Evolutionary conservation across 768 basidiomycete species (phyloP), one percentile per base, ranked within the genome.

Genomic region (Artomyces pyxidatus): DNA sequence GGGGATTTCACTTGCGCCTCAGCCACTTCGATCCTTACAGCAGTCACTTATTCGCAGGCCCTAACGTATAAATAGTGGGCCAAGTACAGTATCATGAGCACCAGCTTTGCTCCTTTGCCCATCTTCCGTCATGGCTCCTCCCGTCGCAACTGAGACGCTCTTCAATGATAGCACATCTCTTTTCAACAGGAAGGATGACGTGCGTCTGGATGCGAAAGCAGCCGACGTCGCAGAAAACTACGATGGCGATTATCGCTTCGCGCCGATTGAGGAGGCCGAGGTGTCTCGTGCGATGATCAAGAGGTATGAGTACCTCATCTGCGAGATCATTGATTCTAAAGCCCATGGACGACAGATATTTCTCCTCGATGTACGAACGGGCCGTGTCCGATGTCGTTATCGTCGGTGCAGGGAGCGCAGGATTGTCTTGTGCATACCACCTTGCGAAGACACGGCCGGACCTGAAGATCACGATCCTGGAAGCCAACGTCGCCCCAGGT

Each of bases 251-350:
- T 85, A 83, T 65, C 72, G 71, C 27, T 86, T 85, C 50, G 83
- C 83, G 2, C 83, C 84, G 3, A 84, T 86, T 49, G 73, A 82
- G 57, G 86, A 88, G 66, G 80, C 84, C 7, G 77, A 86, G 54
- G 85, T 88, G 3, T 79, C 83, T 8, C 71, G 85, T 37, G 83
- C 83, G 40, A 87, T 86, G 84, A 85, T 83, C 57, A 82, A 78
- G 65, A 67, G 84, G 80, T 81, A n/a, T 30, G 23, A 48, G 21
- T 51, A 16, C 12, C 7, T 35, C 22, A 11, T 54, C 19, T 23
- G 11, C 11, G 16, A 29, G 50, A n/a, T n/a, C 37, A 27, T 37
- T 41, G 12, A 3, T 2, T 10, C 6, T 9, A 6, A 27, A 19
- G 29, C 14, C 45, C 16, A 23, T 37, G 32, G 17, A 9, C 6